Evolutionary conservation across 768 basidiomycete genomes (phyloP), one percentile per base, ranked within the genome.

Genomic region (Crassisporium funariophilum): DNA sequence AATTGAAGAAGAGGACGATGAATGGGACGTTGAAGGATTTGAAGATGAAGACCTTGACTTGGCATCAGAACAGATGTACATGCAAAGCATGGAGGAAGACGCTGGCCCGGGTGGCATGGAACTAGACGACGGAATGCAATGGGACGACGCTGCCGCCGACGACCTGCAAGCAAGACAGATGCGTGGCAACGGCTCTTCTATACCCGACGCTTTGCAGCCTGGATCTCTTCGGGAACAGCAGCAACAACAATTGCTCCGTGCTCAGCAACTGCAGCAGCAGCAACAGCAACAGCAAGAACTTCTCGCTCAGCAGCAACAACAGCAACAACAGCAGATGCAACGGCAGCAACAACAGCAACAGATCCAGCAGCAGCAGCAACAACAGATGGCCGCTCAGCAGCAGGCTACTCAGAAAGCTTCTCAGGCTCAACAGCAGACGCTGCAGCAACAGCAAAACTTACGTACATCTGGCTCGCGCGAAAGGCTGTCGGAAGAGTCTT

Each of bases 111-210:
- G 46, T 12, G 60, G 65, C 44, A 80, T 85, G 75, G 86, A 88
- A 42, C 80, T 78, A 0, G 91, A 92, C 50, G 92, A 94, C 57
- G 87, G 84, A 2, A 89, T 95, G 81, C 78, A 79, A 49, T 95
- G 94, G 93, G 91, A 93, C 38, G 88, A 91, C 44, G 66, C 73
- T 27, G 77, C 74, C 9, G 83, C 79, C 2, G 81, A 78, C 43
- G 73, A 76, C 23, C 63, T 64, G 35, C 64, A 68, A 11, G 37
- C 49, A 13, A 48, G 47, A 41, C 47, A 63, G 55, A 45, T 46
- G 33, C 44, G 33, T 29, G 57, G 43, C 50, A 59, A 51, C 35
- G 20, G 54, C 34, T 27, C 60, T 50, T 47, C 54, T 27, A 51
- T 68, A 25, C 71, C 76, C 2, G 69, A 69, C 5, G 51, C 65